Conservation (phyloP, 2,329 filamentous ascomycete species). For the Hymenoscyphus occultus region DNA sequence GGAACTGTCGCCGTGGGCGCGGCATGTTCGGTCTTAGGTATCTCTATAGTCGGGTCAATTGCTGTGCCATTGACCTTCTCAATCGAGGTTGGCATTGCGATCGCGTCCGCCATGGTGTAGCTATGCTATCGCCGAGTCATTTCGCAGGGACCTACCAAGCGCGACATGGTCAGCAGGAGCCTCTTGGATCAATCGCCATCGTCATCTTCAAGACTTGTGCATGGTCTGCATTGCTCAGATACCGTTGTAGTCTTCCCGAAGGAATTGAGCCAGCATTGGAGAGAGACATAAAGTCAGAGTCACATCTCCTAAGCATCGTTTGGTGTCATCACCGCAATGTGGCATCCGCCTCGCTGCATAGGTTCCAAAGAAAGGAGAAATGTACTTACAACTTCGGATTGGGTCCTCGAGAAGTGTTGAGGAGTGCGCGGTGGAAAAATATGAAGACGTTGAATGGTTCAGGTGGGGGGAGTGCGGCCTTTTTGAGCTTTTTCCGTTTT, state of each 20-base stretch:
- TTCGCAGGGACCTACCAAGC: constrained; percentile 15
- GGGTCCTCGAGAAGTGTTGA: constrained; percentile 6
- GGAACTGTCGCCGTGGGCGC: neutral
- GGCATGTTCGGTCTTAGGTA: constrained; percentile 13
- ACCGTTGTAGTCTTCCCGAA: constrained; percentile 84
- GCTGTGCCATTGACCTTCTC: neutral
- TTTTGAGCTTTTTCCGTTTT: neutral
- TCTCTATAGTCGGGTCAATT: neutral
- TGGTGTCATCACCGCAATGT: constrained; percentile 59
- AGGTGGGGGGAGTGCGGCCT: neutral
- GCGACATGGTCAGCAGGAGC: constrained; percentile 18
- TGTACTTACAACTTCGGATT: constrained; percentile 21
- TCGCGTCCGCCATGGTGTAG: constrained; percentile 31
- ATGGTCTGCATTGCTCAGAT: constrained; percentile 66
- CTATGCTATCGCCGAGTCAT: constrained; percentile 30
- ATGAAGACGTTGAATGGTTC: neutral
- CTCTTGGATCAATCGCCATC: neutral
- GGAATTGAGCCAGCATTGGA: constrained; percentile 65
- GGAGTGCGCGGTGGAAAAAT: neutral
- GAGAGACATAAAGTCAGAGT: constrained; percentile 49
- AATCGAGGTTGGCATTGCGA: constrained; percentile 15
- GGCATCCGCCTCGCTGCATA: neutral
- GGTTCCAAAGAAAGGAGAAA: neutral
- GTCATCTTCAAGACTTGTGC: constrained; percentile 13
- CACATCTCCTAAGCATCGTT: constrained; percentile 52